phyloP scores from a whole-genome alignment of 164 flowering plant genomes.

The Dillenia turbinata region DNA sequence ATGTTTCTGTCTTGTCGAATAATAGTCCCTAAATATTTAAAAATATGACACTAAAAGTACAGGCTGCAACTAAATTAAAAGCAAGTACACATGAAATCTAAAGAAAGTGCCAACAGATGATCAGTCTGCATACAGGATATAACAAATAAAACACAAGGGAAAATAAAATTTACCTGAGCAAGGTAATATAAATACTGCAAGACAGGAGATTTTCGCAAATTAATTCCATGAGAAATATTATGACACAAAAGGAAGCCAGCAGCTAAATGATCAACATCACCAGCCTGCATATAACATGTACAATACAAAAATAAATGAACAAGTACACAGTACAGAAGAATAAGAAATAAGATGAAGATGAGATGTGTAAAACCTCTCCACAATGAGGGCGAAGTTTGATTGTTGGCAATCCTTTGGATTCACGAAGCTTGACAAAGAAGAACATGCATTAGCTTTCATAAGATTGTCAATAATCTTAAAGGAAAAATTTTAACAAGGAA shows the following conservation, averaged over 20 bases:
- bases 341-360: background rate
- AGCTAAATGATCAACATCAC: constrained; percentile 71
- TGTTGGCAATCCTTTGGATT: constrained; percentile 56
- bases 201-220: constrained; percentile 61
- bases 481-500: no score
- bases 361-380: constrained; percentile 45
- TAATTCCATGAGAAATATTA: constrained; percentile 67
- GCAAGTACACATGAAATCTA: no score
- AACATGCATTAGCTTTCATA: no score
- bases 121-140: background rate
- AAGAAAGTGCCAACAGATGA: no score
- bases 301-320: background rate
- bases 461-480: no score
- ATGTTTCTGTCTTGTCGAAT: no score
- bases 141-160: background rate
- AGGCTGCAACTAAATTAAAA: no score
- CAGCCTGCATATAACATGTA: constrained; percentile 44
- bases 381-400: constrained; percentile 64
- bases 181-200: constrained; percentile 72
- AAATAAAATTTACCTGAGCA: constrained; percentile 46
- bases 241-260: constrained; percentile 59
- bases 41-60: no score
- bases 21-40: no score
- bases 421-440: constrained; percentile 46
- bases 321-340: constrained; percentile 1